phyloP scores from a whole-genome alignment of 2,329 filamentous ascomycete species.

The Fusarium sacchari region DNA sequence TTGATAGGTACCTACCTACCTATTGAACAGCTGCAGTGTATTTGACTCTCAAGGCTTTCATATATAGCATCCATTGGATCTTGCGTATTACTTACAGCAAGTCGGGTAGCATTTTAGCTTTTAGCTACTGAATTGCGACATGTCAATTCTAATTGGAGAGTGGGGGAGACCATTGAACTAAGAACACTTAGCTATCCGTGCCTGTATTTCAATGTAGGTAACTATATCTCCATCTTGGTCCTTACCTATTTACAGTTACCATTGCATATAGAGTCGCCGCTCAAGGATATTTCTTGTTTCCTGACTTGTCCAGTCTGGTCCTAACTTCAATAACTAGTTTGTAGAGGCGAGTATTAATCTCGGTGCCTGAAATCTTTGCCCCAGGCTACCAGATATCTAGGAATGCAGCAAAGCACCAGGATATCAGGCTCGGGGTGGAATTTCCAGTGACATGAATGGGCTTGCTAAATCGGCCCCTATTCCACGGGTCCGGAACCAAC shows the following conservation, averaged over 20 bases:
- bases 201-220: not conserved
- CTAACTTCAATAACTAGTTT: not conserved
- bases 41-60: not conserved
- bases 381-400: not conserved
- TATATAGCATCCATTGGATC: not conserved
- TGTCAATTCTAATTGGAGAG: not conserved
- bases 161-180: not conserved
- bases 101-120: not conserved
- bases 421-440: not conserved
- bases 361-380: not conserved
- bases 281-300: not conserved
- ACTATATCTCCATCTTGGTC: not conserved
- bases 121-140: not conserved
- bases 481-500: not conserved
- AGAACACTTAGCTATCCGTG: not conserved
- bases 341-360: not conserved
- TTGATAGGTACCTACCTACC: not conserved
- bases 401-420: not conserved
- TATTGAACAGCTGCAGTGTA: not conserved
- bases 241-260: not conserved
- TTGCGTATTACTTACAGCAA: not conserved
- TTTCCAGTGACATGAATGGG: not conserved
- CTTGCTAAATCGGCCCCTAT: not conserved
- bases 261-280: not conserved
- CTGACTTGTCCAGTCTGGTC: not conserved